phyloP scores from a whole-genome alignment of 352 stramenopile genomes.

The Globisporangium yorkense region DNA sequence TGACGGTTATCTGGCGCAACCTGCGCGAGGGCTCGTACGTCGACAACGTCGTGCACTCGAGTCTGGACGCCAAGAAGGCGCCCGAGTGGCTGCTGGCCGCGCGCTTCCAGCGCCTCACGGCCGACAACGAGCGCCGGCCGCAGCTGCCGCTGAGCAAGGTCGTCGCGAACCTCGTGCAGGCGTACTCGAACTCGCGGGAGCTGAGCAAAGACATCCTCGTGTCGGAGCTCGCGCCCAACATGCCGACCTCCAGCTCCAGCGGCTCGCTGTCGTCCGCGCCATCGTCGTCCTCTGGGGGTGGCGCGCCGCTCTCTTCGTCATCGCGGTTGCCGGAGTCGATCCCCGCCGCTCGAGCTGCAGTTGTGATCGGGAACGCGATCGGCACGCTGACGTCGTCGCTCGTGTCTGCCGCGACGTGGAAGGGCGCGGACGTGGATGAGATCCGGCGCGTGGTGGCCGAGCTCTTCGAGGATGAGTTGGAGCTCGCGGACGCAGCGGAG shows the following conservation, averaged over 20 bases:
- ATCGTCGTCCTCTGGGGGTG: neutral
- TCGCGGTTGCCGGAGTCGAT: neutral
- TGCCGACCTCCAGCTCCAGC: constrained; percentile 8
- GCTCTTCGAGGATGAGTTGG: neutral
- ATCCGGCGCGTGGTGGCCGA: constrained; percentile 29
- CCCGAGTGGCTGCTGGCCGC: constrained; percentile 58
- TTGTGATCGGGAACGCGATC: constrained; percentile 66
- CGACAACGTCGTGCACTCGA: constrained; percentile 82
- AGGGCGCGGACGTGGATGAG: constrained; percentile 60
- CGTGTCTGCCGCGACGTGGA: constrained; percentile 68
- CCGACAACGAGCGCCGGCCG: constrained; percentile 46
- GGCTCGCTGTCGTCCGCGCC: neutral
- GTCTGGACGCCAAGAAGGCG: constrained; percentile 53
- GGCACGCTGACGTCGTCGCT: constrained; percentile 49
- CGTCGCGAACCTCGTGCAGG: constrained; percentile 61
- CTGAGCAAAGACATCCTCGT: constrained; percentile 67
- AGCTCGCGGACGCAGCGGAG: neutral
- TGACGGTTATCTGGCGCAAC: constrained; percentile 62
- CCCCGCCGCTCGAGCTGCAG: constrained; percentile 44
- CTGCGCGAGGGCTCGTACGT: constrained; percentile 78
- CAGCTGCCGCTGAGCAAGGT: constrained; percentile 56
- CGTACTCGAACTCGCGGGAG: constrained; percentile 68
- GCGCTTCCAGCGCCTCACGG: constrained; percentile 33
- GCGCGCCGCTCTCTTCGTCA: neutral
- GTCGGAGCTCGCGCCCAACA: constrained; percentile 57